Evolutionary conservation across 768 basidiomycete species (phyloP).

Genomic region (Jaapia argillacea): DNA sequence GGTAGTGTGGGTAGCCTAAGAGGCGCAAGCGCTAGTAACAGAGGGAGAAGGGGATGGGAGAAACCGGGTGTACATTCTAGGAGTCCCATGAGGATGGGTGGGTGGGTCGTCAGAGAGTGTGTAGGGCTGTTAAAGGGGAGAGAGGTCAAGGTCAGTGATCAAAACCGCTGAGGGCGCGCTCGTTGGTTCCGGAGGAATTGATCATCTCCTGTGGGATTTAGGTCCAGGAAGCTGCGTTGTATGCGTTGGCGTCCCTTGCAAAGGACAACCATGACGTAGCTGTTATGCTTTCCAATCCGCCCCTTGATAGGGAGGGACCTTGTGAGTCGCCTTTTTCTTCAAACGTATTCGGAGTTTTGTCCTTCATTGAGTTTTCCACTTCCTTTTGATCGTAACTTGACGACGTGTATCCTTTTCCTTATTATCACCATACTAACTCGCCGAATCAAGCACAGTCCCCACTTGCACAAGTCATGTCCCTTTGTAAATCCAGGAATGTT

Average conservation of each 20-base stretch:
- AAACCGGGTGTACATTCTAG: slow-evolving; percentile 36
- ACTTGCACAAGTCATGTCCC: slow-evolving; percentile 33
- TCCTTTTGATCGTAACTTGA: no score
- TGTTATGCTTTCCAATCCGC: slow-evolving; percentile 31
- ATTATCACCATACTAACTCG: neutral
- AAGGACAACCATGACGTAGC: slow-evolving; percentile 54
- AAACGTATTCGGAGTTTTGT: neutral
- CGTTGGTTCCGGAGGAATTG: no score
- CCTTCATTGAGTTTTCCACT: no score
- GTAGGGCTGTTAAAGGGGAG: no score
- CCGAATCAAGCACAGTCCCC: slow-evolving; percentile 16
- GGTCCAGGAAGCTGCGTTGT: slow-evolving; percentile 58
- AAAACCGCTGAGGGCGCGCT: no score
- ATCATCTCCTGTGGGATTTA: no score
- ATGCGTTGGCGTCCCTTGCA: slow-evolving; percentile 54
- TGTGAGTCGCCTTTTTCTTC: slow-evolving; percentile 1
- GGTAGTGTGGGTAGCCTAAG: no score
- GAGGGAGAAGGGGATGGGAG: slow-evolving; percentile 39
- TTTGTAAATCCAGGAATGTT: slow-evolving; percentile 46
- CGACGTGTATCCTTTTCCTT: no score
- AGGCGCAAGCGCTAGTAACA: neutral
- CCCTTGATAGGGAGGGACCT: slow-evolving; percentile 26
- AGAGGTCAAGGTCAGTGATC: slow-evolving; percentile 33
- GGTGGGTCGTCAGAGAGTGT: slow-evolving; percentile 54
- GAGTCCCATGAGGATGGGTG: slow-evolving; percentile 34